These are phyloP conservation scores for Tuber microsphaerosporum DNA, from an alignment of 495 filamentous ascomycete genomes.

Conservation along the genomic window DNA sequence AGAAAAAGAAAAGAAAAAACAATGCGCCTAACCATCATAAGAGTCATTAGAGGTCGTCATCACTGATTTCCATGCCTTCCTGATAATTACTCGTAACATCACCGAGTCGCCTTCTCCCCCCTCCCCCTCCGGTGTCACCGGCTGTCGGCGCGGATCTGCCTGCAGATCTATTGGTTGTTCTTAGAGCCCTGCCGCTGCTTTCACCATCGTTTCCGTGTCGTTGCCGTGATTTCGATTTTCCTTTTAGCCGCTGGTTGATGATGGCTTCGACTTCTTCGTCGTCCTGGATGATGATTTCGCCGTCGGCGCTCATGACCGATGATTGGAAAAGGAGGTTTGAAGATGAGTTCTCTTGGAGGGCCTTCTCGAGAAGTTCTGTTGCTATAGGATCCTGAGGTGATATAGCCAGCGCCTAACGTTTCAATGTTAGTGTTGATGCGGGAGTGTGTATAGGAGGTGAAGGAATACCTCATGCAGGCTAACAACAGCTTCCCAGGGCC, in stretches of 20 bases:
- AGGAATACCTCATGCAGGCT: slow-evolving; percentile 40
- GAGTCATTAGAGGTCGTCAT: slow-evolving; percentile 32
- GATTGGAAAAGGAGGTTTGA: slow-evolving; percentile 32
- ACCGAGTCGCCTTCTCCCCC: slow-evolving; percentile 31
- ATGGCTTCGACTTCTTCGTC: slow-evolving; percentile 33
- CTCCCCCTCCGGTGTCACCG: slow-evolving; percentile 4
- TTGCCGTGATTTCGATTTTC: slow-evolving; percentile 25
- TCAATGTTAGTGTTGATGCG: slow-evolving; percentile 31
- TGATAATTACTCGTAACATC: slow-evolving; percentile 39
- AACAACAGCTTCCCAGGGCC: slow-evolving; percentile 60
- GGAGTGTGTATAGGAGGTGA: neutral
- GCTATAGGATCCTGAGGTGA: slow-evolving; percentile 65
- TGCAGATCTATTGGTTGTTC: slow-evolving; percentile 11
- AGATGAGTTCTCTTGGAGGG: slow-evolving; percentile 60
- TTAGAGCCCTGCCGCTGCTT: slow-evolving; percentile 14
- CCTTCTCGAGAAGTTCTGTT: slow-evolving; percentile 66
- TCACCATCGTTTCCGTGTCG: slow-evolving; percentile 25
- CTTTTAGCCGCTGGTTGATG: slow-evolving; percentile 24
- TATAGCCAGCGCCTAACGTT: slow-evolving; percentile 68
- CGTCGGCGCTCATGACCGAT: slow-evolving; percentile 28
- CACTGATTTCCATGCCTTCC: slow-evolving; percentile 39
- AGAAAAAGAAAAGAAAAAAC: slow-evolving; percentile 3
- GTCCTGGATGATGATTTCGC: slow-evolving; percentile 37
- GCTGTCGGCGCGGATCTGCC: neutral
- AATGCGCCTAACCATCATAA: neutral